Evolutionary conservation across 202 grass and related monocot species (phyloP), one percentile per base, ranked within the genome.

Genomic region (Musa balbisiana): DNA sequence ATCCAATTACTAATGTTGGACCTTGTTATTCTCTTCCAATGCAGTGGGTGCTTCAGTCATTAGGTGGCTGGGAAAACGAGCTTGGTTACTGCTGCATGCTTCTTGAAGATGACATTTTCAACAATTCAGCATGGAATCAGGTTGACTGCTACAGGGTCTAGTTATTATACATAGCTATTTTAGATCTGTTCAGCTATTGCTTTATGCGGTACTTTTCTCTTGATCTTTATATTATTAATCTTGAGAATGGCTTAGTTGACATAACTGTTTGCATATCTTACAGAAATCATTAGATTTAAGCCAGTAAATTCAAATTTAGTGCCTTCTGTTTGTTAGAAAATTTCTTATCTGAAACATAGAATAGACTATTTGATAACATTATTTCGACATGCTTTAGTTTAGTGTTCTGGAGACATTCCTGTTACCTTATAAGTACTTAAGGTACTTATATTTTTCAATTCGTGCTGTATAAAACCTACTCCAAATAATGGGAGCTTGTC

Each of bases 101-200:
- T 68, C 85, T 98, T 83, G 76, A 90, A 76, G 91, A 98, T 76
- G 95, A 98, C 72, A 49, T 89, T 78, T 94, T 94, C 69, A 98
- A 98, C 78, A 98, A 98, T 83, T 94, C 95, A 76, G 95, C 91
- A 85, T 98, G 95, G 95, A 98, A 98, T 90, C 95, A 98, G 88
- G 95, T 98, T 23, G 53, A 49, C 53, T 67, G 10, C 20, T 71
- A 12, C 64, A 68, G 69, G 76, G 80, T 13, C 63, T 72, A 55
- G 73, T 62, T 72, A 55, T 22, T 67, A 67, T 69, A 14, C 53
- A 23, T 4, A 75, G 17, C 68, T 29, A 11, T 69, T 43, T 69
- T 49, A 49, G 3, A 27, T 43, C 29, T 69, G 6, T 8, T 72
- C 21, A 53, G 5, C 3, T 20, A 12, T 13, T 9, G 13, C 26